A percentile compares a stretch with the other conserved stretches of the same genome.
Conservation (phyloP, 345 rosid genomes). For the Populus simonii region DNA sequence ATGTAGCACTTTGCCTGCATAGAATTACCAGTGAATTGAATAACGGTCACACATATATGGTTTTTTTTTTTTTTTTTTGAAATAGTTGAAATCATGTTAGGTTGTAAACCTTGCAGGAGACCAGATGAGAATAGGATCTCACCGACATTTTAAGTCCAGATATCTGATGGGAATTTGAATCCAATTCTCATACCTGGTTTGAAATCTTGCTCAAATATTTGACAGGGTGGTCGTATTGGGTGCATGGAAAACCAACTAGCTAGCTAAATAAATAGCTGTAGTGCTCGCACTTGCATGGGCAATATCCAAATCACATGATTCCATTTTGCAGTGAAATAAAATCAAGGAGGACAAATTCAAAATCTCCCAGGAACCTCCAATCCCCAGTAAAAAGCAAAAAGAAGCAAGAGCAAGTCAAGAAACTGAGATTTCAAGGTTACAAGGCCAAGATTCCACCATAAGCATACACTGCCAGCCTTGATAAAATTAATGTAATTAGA, state of each 20-base stretch:
- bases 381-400: neutral
- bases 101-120: constrained; percentile 33
- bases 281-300: neutral
- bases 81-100: constrained; percentile 11
- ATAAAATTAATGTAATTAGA: constrained; percentile 4
- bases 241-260: neutral
- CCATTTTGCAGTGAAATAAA: neutral
- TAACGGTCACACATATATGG: neutral
- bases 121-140: constrained; percentile 36
- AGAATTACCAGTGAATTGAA: neutral
- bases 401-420: neutral
- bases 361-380: constrained; percentile 9
- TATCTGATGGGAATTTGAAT: constrained; percentile 32
- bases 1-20: neutral
- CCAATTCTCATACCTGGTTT: constrained; percentile 21
- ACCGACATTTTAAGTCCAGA: constrained; percentile 26
- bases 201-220: constrained; percentile 4
- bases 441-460: constrained; percentile 28
- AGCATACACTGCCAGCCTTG: constrained; percentile 1
- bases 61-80: too few relatives aligned
- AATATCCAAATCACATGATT: constrained; percentile 16
- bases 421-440: constrained; percentile 9
- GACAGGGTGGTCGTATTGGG: constrained; percentile 22
- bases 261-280: neutral
- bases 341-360: neutral